Conservation (phyloP, 371 early-diverging fungal species). For the Mortierella sp. region DNA sequence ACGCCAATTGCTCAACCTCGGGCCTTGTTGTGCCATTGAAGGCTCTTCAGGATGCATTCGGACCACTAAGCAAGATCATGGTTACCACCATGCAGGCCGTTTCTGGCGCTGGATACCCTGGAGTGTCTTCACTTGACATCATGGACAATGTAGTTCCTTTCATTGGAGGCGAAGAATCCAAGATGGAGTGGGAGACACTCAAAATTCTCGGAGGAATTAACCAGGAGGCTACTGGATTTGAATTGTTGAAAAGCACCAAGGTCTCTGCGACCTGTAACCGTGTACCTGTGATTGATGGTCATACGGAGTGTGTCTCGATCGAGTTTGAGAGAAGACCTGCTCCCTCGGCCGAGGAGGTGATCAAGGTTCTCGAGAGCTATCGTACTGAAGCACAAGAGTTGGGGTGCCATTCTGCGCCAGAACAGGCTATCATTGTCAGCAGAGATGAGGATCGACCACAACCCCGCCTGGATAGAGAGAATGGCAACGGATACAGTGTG, state of each 20-base stretch:
- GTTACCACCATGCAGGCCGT: slow-evolving; percentile 97
- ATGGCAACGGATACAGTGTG: slow-evolving; percentile 88
- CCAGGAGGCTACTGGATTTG: slow-evolving; percentile 64
- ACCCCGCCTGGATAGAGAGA: slow-evolving; percentile 91
- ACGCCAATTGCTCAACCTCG: slow-evolving; percentile 97
- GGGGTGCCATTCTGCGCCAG: slow-evolving; percentile 85
- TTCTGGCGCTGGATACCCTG: slow-evolving; percentile 97
- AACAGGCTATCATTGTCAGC: slow-evolving; percentile 81
- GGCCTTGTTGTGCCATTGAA: slow-evolving; percentile 93
- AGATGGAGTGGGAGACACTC: slow-evolving; percentile 93
- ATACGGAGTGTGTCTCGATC: slow-evolving; percentile 89
- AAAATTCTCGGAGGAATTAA: slow-evolving; percentile 90
- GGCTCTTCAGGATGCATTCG: slow-evolving; percentile 91
- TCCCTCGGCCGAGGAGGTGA: slow-evolving; percentile 82
- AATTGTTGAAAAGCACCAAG: slow-evolving; percentile 58
- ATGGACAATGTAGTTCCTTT: slow-evolving; percentile 95
- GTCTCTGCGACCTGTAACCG: slow-evolving; percentile 97
- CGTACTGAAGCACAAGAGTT: slow-evolving; percentile 81
- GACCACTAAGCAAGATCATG: slow-evolving; percentile 79
- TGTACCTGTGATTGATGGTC: slow-evolving; percentile 97
- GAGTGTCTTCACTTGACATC: slow-evolving; percentile 93
- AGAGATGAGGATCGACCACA: slow-evolving; percentile 90
- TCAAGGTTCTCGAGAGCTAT: slow-evolving; percentile 77
- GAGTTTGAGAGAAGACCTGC: slow-evolving; percentile 78
- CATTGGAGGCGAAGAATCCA: slow-evolving; percentile 97